Conservation (phyloP, 441 rosid species). For the Rhodomyrtus psidioides region DNA sequence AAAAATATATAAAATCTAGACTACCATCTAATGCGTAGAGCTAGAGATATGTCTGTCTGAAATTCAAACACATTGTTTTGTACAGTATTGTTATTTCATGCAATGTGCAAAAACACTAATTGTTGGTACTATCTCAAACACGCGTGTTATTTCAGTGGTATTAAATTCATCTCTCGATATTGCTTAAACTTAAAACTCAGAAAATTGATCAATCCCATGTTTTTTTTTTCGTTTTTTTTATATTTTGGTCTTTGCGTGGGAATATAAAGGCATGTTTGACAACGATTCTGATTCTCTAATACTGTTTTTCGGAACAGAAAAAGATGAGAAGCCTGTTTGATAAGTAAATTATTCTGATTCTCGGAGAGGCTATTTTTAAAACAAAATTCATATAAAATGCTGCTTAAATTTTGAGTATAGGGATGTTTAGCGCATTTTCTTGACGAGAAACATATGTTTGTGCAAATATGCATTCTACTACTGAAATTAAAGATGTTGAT, state of each 20-base stretch:
- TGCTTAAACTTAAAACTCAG: background rate
- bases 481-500: background rate
- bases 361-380: background rate
- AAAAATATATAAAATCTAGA: rapidly evolving
- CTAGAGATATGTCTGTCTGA: background rate
- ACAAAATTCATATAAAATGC: rapidly evolving
- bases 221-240: too few species aligned
- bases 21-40: background rate
- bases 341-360: too few species aligned
- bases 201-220: too few species aligned
- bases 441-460: background rate
- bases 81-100: background rate
- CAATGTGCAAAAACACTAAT: background rate
- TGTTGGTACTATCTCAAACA: background rate
- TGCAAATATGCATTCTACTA: background rate
- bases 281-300: too few species aligned
- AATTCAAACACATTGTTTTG: background rate
- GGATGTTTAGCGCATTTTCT: too few species aligned
- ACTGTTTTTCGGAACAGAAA: too few species aligned
- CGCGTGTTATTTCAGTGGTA: background rate
- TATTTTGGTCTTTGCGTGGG: too few species aligned
- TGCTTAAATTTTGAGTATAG: background rate
- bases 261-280: too few species aligned
- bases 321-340: too few species aligned
- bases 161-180: background rate